A percentile compares a stretch with the other conserved stretches of the same genome.
Evolutionary conservation across 768 basidiomycete species (phyloP).

Genomic region (Lentinus brumalis): DNA sequence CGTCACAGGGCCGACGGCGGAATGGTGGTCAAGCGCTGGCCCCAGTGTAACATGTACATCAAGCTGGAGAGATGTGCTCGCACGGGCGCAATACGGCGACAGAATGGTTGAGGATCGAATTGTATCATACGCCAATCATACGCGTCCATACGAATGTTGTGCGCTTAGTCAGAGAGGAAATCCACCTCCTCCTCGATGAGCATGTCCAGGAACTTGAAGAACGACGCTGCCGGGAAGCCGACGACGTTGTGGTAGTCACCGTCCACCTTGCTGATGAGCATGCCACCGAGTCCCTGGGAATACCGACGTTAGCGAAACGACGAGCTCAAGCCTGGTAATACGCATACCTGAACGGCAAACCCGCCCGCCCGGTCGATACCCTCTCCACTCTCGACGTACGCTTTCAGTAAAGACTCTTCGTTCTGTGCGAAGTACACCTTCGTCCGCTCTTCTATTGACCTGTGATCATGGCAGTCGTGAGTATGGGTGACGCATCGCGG

Average conservation of each 20-base stretch:
- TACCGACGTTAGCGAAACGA: not conserved
- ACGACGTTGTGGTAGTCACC: constrained; percentile 91
- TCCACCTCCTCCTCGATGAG: constrained; percentile 76
- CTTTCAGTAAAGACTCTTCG: constrained; percentile 56
- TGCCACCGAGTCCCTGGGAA: constrained; percentile 72
- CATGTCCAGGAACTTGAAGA: constrained; percentile 73
- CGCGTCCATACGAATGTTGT: not conserved
- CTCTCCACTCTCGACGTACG: constrained; percentile 86
- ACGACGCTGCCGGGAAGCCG: constrained; percentile 88
- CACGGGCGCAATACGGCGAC: no score
- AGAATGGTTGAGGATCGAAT: no score
- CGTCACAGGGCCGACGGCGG: no score
- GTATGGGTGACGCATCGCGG: no score
- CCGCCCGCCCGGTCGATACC: constrained; percentile 90
- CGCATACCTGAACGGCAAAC: constrained; percentile 83
- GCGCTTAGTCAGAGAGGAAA: constrained; percentile 45
- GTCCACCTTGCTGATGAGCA: constrained; percentile 82
- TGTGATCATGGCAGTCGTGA: constrained; percentile 29
- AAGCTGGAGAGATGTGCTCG: no score
- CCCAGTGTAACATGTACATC: no score
- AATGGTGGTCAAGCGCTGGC: no score
- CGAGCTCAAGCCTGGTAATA: not conserved
- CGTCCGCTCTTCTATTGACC: constrained; percentile 81
- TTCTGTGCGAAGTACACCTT: constrained; percentile 77
- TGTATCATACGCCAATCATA: no score